Conservation (phyloP, 1,139 yeast genomes). For the Scheffersomyces titani region DNA sequence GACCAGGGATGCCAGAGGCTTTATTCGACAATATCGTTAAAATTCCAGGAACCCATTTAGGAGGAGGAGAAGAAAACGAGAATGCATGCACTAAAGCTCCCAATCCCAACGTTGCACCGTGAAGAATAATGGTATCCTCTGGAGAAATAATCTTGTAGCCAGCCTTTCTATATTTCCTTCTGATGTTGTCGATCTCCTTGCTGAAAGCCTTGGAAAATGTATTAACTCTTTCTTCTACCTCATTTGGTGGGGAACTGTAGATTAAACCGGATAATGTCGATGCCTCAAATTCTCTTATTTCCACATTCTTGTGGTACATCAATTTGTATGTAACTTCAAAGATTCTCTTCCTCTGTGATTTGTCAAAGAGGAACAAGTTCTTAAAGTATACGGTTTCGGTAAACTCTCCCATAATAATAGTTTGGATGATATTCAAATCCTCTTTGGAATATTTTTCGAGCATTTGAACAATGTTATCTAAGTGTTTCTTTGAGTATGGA, state of each 20-base stretch:
- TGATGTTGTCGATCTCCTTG: conserved; percentile 30
- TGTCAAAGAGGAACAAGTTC: conserved; percentile 59
- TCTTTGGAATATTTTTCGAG: conserved; percentile 47
- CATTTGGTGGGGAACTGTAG: conserved; percentile 69
- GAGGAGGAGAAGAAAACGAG: conserved; percentile 91
- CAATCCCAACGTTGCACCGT: conserved; percentile 87
- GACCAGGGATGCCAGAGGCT: conserved; percentile 70
- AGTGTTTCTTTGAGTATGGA: conserved; percentile 46
- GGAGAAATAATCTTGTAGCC: conserved; percentile 33
- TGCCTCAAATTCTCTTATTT: conserved; percentile 78
- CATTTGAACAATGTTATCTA: conserved; percentile 51
- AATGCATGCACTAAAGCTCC: conserved; percentile 90
- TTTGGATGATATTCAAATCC: conserved; percentile 64
- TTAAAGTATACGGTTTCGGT: conserved; percentile 76
- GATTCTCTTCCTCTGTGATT: conserved; percentile 50
- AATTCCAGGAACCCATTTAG: conserved; percentile 81
- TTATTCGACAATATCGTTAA: conserved; percentile 70
- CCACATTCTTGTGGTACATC: conserved; percentile 66
- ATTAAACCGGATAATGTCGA: conserved; percentile 78
- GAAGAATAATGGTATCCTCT: conserved; percentile 55
- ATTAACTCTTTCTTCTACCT: conserved; percentile 40
- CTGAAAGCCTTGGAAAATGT: conserved; percentile 26
- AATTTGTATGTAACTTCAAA: conserved; percentile 54
- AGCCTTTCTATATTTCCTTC: conserved; percentile 31
- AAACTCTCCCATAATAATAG: conserved; percentile 66